phyloP scores from a whole-genome alignment of 2,329 filamentous ascomycete species.

The Cercospora berteroae region DNA sequence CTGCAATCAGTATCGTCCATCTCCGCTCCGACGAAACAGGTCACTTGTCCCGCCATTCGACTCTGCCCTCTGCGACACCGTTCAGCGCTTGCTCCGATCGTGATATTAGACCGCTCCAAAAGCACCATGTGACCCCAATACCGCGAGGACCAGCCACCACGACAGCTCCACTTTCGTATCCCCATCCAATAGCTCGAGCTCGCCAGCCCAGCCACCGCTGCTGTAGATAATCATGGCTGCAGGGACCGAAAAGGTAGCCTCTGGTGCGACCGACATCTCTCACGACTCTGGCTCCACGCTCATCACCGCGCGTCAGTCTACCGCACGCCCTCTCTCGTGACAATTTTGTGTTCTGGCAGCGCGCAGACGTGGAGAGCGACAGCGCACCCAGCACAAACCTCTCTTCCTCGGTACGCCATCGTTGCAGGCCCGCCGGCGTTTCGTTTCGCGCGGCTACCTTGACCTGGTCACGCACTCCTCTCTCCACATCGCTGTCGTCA shows the following conservation, averaged over 20 bases:
- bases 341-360: background rate
- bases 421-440: background rate
- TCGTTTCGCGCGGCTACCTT: background rate
- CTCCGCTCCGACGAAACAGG: background rate
- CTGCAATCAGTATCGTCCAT: background rate
- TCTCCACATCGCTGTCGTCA: constrained; percentile 11
- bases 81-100: background rate
- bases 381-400: background rate
- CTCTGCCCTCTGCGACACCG: background rate
- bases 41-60: background rate
- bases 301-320: background rate
- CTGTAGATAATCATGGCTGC: background rate
- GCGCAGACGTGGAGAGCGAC: background rate
- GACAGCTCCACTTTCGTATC: constrained; percentile 1
- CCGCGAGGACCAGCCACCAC: background rate
- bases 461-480: constrained; percentile 1
- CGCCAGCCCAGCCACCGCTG: background rate
- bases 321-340: background rate
- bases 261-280: background rate
- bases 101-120: background rate
- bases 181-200: background rate
- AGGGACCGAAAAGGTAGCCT: background rate
- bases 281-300: background rate
- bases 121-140: background rate
- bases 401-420: constrained; percentile 1